Evolutionary conservation across 2,329 filamentous ascomycete genomes (phyloP).

Genomic region (Tympanopsis confertula): DNA sequence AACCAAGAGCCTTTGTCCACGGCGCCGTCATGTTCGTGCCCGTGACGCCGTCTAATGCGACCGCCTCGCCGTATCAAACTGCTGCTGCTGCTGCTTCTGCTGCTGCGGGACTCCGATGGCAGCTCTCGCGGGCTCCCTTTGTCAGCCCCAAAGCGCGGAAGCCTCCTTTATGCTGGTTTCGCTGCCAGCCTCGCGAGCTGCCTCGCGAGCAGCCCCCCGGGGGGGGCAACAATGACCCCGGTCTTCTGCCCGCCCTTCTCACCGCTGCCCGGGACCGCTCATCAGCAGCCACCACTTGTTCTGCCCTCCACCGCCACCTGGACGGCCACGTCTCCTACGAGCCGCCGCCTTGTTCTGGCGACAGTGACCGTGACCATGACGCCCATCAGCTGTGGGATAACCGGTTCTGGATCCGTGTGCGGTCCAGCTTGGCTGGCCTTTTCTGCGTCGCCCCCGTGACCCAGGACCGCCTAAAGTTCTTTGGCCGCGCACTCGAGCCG

Average conservation of each 20-base stretch:
- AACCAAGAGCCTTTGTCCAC: slow-evolving; percentile 27
- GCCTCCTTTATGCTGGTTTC: neutral
- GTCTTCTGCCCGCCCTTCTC: too few relatives aligned
- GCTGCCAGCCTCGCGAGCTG: neutral
- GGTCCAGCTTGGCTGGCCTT: slow-evolving; percentile 25
- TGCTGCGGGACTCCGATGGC: slow-evolving; percentile 16
- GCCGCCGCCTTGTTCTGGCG: slow-evolving; percentile 11
- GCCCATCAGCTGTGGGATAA: slow-evolving; percentile 34
- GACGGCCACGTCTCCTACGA: slow-evolving; percentile 33
- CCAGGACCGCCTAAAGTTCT: slow-evolving; percentile 28
- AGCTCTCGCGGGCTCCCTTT: neutral
- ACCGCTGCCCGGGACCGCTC: too few relatives aligned
- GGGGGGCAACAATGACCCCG: too few relatives aligned
- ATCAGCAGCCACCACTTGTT: too few relatives aligned
- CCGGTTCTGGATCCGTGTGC: slow-evolving; percentile 46
- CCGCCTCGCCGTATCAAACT: slow-evolving; percentile 23
- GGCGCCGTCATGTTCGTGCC: slow-evolving; percentile 25
- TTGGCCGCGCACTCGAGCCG: slow-evolving; percentile 29
- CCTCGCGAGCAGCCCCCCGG: too few relatives aligned
- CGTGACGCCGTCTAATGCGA: slow-evolving; percentile 4
- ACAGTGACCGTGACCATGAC: slow-evolving; percentile 3
- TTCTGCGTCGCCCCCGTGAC: slow-evolving; percentile 34
- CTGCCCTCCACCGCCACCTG: neutral
- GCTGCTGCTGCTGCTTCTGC: slow-evolving; percentile 34
- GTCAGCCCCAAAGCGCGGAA: neutral